A percentile compares a stretch with the other conserved stretches of the same genome.
Evolutionary conservation across 1,284 basidiomycete species (phyloP).

Genomic region (Tausonia pullulans): DNA sequence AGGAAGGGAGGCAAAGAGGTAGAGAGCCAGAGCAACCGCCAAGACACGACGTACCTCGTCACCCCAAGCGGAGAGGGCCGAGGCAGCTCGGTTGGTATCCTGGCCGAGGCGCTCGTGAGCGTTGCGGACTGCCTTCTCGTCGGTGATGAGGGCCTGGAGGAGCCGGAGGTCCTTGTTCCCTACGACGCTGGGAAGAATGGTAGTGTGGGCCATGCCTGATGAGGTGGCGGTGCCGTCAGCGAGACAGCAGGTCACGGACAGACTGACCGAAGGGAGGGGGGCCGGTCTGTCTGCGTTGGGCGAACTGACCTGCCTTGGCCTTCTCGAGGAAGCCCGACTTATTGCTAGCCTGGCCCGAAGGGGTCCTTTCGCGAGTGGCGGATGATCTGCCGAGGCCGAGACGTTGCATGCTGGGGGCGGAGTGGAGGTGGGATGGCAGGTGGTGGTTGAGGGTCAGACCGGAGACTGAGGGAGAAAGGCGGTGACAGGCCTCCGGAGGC

Average conservation of each 20-base stretch:
- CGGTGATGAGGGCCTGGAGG: constrained; percentile 76
- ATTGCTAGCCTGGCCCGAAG: background rate
- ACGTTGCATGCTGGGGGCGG: too few species aligned
- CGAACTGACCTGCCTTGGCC: background rate
- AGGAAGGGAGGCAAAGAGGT: too few species aligned
- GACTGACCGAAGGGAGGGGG: background rate
- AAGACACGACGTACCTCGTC: constrained; percentile 7
- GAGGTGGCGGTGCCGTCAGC: too few species aligned
- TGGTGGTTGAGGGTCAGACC: too few species aligned
- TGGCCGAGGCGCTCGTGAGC: constrained; percentile 38
- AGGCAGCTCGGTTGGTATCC: constrained; percentile 48
- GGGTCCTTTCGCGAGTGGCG: background rate
- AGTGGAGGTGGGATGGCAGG: too few species aligned
- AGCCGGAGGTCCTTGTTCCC: constrained; percentile 72
- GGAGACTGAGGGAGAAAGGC: too few species aligned
- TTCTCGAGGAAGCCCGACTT: background rate
- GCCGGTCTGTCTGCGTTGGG: background rate
- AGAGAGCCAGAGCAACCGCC: too few species aligned
- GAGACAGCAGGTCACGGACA: background rate
- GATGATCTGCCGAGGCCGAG: background rate
- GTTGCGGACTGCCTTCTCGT: constrained; percentile 74
- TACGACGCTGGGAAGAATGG: constrained; percentile 54
- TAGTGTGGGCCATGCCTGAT: constrained; percentile 60
- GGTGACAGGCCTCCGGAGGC: too few species aligned
- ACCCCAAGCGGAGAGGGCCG: constrained; percentile 67